Conservation (phyloP, 257 asterid genomes). For the Fraxinus americana region DNA sequence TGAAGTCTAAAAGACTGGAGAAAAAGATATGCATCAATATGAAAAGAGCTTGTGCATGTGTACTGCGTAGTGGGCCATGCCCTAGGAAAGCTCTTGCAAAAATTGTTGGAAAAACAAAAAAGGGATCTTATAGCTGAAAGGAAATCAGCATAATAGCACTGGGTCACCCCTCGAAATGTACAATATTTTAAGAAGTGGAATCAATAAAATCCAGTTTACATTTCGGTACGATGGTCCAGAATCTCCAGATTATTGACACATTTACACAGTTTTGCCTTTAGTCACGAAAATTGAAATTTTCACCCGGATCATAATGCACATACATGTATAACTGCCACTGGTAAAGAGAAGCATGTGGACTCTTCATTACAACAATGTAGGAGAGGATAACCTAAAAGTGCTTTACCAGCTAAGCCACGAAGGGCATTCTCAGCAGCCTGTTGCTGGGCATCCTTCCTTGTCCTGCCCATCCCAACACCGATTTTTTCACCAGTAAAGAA, state of each 20-base stretch:
- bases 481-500: constrained; percentile 80
- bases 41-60: neutral
- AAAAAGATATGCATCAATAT: neutral
- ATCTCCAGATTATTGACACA: neutral
- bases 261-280: neutral
- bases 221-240: neutral
- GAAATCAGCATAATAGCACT: neutral
- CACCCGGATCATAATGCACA: neutral
- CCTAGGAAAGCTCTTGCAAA: neutral
- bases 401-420: constrained; percentile 82
- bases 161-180: neutral
- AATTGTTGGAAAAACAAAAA: neutral
- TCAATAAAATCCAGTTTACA: neutral
- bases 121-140: neutral
- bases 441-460: constrained; percentile 95
- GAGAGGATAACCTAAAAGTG: constrained; percentile 1
- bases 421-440: constrained; percentile 98
- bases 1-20: neutral
- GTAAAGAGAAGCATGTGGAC: neutral
- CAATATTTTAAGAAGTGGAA: neutral
- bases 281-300: neutral
- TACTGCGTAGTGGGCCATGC: neutral
- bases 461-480: constrained; percentile 88
- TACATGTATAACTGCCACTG: neutral
- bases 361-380: neutral